phyloP scores from a whole-genome alignment of 306 rosid genomes.

The Cucurbita argyrosperma region DNA sequence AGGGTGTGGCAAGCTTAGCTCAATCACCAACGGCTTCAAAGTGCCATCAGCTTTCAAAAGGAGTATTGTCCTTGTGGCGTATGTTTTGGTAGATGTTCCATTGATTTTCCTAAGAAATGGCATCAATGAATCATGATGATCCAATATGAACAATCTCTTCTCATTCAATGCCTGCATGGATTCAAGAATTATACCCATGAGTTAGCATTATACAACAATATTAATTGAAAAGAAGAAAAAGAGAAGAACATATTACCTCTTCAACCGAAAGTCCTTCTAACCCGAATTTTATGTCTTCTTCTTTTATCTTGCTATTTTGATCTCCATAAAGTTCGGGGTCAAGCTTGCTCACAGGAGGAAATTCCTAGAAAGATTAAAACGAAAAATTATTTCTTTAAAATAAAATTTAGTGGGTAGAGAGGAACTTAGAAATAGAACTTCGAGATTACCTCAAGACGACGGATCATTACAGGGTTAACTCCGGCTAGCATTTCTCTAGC shows the following conservation, averaged over 20 bases:
- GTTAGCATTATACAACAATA: too few species aligned
- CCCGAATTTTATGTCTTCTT: constrained; percentile 29
- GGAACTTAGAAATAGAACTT: neutral
- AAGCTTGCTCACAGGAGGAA: constrained; percentile 63
- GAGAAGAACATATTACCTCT: constrained; percentile 17
- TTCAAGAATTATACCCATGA: too few species aligned
- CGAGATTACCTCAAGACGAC: constrained; percentile 36
- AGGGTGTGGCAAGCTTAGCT: constrained; percentile 60
- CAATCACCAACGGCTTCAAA: constrained; percentile 64
- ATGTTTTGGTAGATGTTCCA: constrained; percentile 39
- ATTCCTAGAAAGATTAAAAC: constrained; percentile 28
- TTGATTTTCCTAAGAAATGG: constrained; percentile 56
- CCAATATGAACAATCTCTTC: constrained; percentile 42
- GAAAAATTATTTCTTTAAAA: too few species aligned
- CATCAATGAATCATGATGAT: constrained; percentile 66
- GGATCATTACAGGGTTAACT: constrained; percentile 48
- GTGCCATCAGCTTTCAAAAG: constrained; percentile 54
- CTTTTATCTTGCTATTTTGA: constrained; percentile 43
- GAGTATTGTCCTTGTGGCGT: constrained; percentile 60
- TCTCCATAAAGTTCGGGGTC: constrained; percentile 35
- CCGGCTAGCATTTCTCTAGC: constrained; percentile 91
- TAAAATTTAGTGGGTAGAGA: neutral
- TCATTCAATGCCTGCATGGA: constrained; percentile 34
- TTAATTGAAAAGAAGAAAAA: neutral
- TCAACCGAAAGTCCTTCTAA: constrained; percentile 41